These are phyloP conservation scores for Ogataea kodamae DNA, from an alignment of 805 yeast genomes.

Conservation along the genomic window DNA sequence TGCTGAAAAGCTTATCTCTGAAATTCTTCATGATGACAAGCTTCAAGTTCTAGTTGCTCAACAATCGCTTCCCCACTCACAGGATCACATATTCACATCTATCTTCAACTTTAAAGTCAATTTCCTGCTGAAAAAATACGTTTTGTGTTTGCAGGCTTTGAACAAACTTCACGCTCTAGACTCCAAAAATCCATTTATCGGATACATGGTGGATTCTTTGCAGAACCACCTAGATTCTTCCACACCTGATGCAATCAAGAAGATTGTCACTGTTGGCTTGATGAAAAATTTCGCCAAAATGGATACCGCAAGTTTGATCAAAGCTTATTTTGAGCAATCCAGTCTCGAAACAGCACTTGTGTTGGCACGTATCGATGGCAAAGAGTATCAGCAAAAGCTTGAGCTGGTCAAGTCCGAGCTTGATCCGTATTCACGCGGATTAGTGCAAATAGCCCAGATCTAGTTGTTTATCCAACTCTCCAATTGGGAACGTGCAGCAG, in stretches of 20 bases:
- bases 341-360: constrained; percentile 19
- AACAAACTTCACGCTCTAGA: constrained; percentile 30
- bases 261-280: constrained; percentile 25
- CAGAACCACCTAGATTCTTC: constrained; percentile 10
- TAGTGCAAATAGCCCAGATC: constrained; percentile 6
- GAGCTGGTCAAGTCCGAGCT: constrained; percentile 7
- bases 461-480: constrained; percentile 29
- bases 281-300: constrained; percentile 20
- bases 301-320: constrained; percentile 12
- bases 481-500: constrained; percentile 40
- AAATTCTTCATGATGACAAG: constrained; percentile 32
- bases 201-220: constrained; percentile 19
- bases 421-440: constrained; percentile 8
- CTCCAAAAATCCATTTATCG: constrained; percentile 19
- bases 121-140: constrained; percentile 38
- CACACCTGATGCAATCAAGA: constrained; percentile 23
- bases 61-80: constrained; percentile 37
- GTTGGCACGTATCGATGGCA: constrained; percentile 12
- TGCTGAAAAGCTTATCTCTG: constrained; percentile 42
- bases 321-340: constrained; percentile 15
- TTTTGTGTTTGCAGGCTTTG: constrained; percentile 43
- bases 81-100: constrained; percentile 28
- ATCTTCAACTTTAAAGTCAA: constrained; percentile 36
- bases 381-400: constrained; percentile 9
- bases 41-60: constrained; percentile 39